phyloP scores from a whole-genome alignment of 331 rosid species.

The Quercus phellos region DNA sequence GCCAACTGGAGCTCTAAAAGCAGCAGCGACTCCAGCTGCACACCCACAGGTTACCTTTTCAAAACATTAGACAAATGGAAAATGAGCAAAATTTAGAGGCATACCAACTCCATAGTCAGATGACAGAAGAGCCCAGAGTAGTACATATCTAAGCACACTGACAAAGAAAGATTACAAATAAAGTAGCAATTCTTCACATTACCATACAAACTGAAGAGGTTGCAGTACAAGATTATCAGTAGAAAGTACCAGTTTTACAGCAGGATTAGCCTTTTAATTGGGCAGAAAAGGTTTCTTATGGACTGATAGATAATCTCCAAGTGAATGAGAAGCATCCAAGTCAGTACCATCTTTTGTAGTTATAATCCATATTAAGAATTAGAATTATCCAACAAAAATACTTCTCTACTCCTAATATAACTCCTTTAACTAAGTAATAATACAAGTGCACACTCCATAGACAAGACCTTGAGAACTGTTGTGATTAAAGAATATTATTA shows the following conservation, averaged over 20 bases:
- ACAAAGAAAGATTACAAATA: not conserved
- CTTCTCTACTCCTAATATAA: not conserved
- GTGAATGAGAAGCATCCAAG: not conserved
- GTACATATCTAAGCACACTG: not conserved
- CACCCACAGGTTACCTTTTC: conserved; percentile 97
- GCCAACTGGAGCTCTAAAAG: conserved; percentile 98
- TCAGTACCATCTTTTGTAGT: not conserved
- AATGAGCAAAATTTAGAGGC: conserved; percentile 11
- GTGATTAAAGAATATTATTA: not conserved
- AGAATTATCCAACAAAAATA: not conserved
- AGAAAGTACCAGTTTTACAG: not conserved
- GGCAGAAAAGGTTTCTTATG: too few relatives aligned
- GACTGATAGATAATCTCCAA: not conserved
- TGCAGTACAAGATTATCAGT: not conserved
- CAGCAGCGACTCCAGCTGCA: conserved; percentile 99
- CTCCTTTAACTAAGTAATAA: not conserved
- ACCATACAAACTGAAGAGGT: not conserved
- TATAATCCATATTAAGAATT: not conserved
- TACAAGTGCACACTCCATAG: not conserved
- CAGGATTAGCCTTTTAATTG: too few relatives aligned
- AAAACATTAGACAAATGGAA: conserved; percentile 27
- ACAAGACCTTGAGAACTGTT: not conserved
- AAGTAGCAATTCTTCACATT: not conserved
- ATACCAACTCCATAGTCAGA: not conserved
- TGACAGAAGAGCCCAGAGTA: not conserved